These are phyloP conservation scores for Kazachstania viticola DNA, from an alignment of 805 yeast genomes.

Conservation along the genomic window DNA sequence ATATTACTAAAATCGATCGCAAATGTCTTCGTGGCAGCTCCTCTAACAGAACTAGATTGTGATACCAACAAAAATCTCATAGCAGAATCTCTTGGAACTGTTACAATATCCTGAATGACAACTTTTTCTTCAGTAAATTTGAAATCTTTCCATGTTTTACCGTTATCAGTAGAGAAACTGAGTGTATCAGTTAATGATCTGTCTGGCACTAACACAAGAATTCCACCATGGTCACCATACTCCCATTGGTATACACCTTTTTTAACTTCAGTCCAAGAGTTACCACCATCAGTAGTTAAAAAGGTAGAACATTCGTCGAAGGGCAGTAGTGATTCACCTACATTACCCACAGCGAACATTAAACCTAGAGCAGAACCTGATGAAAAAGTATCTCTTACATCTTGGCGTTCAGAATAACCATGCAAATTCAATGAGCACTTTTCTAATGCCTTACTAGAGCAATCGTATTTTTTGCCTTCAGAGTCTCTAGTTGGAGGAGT, in stretches of 20 bases:
- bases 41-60: constrained; percentile 33
- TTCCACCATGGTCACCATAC: constrained; percentile 88
- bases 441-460: constrained; percentile 38
- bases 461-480: constrained; percentile 42
- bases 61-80: constrained; percentile 62
- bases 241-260: constrained; percentile 85
- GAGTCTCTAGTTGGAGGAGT: constrained; percentile 60
- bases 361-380: constrained; percentile 86
- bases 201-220: constrained; percentile 60
- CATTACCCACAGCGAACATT: constrained; percentile 88
- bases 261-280: constrained; percentile 70
- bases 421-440: constrained; percentile 77
- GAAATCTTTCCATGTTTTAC: constrained; percentile 60
- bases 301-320: constrained; percentile 52
- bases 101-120: constrained; percentile 59
- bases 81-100: constrained; percentile 88
- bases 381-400: constrained; percentile 73
- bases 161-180: constrained; percentile 66
- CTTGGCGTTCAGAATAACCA: constrained; percentile 80
- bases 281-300: constrained; percentile 82
- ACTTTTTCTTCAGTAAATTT: constrained; percentile 49
- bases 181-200: constrained; percentile 46
- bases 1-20: constrained; percentile 48
- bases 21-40: constrained; percentile 35
- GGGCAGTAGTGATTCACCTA: constrained; percentile 49